These are phyloP conservation scores for Verticillium tricorpus DNA, from an alignment of 2,329 filamentous ascomycete species.

Conservation along the genomic window DNA sequence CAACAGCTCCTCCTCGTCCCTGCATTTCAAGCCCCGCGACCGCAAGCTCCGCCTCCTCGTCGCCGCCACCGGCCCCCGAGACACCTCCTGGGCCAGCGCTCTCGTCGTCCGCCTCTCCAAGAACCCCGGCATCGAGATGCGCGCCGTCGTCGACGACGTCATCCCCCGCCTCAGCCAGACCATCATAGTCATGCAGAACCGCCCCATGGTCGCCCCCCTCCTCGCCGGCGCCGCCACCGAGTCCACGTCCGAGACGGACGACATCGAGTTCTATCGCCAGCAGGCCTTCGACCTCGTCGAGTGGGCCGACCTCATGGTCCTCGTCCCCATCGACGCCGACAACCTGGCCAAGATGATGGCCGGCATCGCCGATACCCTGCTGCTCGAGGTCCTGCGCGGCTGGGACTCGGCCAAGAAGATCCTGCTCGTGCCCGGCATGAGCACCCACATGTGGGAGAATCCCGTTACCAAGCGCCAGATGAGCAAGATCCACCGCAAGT, in stretches of 20 bases:
- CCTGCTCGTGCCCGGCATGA: conserved; percentile 84
- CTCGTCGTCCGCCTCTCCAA: conserved; percentile 65
- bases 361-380: conserved; percentile 74
- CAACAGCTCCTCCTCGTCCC: conserved; percentile 28
- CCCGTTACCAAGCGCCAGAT: conserved; percentile 85
- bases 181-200: conserved; percentile 56
- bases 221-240: conserved; percentile 21
- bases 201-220: conserved; percentile 28
- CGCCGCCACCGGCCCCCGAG: conserved; percentile 59
- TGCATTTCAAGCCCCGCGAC: conserved; percentile 28
- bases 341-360: conserved; percentile 83
- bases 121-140: conserved; percentile 55
- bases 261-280: conserved; percentile 47
- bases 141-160: conserved; percentile 62
- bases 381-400: conserved; percentile 75
- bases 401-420: conserved; percentile 88
- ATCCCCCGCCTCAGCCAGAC: conserved; percentile 59
- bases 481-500: conserved; percentile 75
- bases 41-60: conserved; percentile 58
- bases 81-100: conserved; percentile 61
- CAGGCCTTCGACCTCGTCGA: conserved; percentile 66
- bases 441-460: conserved; percentile 82
- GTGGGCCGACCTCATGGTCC: conserved; percentile 83
- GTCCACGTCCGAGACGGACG: conserved; percentile 27
- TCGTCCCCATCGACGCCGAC: conserved; percentile 81